These are phyloP conservation scores for Aspergillus taichungensis DNA, from an alignment of 495 filamentous ascomycete species.

Conservation along the genomic window DNA sequence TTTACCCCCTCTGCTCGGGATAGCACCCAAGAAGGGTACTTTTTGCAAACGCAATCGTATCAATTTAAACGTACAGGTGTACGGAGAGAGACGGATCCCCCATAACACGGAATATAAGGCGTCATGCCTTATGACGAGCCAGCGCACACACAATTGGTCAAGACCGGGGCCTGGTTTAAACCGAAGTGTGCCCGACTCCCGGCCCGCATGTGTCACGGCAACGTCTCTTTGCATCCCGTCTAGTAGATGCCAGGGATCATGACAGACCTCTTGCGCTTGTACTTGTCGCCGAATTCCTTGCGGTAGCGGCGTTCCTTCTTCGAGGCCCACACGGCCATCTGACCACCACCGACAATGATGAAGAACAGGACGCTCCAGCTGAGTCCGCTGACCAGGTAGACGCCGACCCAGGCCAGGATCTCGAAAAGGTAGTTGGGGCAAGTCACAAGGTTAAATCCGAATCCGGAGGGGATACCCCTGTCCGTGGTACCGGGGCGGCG, in stretches of 20 bases:
- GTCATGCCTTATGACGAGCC: too few species aligned
- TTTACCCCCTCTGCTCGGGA: too few species aligned
- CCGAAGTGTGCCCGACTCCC: too few species aligned
- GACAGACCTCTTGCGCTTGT: slow-evolving; percentile 76
- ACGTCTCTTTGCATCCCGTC: neutral
- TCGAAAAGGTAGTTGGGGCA: slow-evolving; percentile 98
- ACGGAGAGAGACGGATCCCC: too few species aligned
- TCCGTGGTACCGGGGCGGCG: slow-evolving; percentile 75
- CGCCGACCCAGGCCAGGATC: slow-evolving; percentile 71
- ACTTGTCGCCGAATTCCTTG: slow-evolving; percentile 80
- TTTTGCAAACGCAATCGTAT: too few species aligned
- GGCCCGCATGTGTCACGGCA: too few species aligned
- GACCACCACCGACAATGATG: slow-evolving; percentile 50
- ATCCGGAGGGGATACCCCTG: slow-evolving; percentile 75
- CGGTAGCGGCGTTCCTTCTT: slow-evolving; percentile 90
- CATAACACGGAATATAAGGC: too few species aligned
- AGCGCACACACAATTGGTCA: too few species aligned
- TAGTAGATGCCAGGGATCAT: slow-evolving; percentile 67
- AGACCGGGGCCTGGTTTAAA: too few species aligned
- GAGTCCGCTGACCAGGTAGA: slow-evolving; percentile 62
- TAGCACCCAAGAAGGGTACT: too few species aligned
- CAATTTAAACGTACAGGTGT: too few species aligned
- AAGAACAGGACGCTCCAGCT: slow-evolving; percentile 71
- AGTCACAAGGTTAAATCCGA: slow-evolving; percentile 81
- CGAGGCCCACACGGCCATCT: slow-evolving; percentile 80